Evolutionary conservation across 345 rosid species (phyloP).

Genomic region (Excoecaria cochinchinensis): DNA sequence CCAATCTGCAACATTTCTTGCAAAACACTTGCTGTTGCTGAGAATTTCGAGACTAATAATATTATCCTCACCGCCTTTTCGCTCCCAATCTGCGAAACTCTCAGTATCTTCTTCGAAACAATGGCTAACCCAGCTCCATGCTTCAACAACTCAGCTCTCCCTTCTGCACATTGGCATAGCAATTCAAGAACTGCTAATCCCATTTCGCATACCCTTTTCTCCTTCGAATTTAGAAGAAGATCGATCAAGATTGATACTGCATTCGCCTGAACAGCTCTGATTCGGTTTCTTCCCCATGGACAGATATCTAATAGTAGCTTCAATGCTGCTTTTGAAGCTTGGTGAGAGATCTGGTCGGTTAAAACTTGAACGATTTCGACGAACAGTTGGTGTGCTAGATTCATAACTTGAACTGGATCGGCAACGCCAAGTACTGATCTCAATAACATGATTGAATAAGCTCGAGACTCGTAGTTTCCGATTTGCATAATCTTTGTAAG

Average conservation of each 20-base stretch:
- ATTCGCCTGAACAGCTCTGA: constrained; percentile 49
- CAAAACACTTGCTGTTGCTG: constrained; percentile 29
- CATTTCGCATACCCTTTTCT: constrained; percentile 43
- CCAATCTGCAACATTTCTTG: constrained; percentile 52
- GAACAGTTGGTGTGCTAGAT: constrained; percentile 33
- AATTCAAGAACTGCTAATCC: constrained; percentile 35
- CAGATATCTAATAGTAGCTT: constrained; percentile 38
- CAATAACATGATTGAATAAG: constrained; percentile 37
- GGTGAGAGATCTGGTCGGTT: constrained; percentile 46
- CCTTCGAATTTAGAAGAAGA: constrained; percentile 45
- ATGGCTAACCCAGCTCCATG: constrained; percentile 43
- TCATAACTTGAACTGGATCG: constrained; percentile 43
- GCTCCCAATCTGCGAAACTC: constrained; percentile 40
- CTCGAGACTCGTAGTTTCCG: constrained; percentile 44
- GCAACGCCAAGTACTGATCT: constrained; percentile 42
- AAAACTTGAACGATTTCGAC: constrained; percentile 37
- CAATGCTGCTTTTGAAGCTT: constrained; percentile 45
- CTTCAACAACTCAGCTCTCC: constrained; percentile 35
- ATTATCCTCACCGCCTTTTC: constrained; percentile 46
- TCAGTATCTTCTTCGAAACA: constrained; percentile 44
- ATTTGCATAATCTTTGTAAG: constrained; percentile 20
- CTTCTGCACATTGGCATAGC: constrained; percentile 46
- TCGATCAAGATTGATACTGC: constrained; percentile 36
- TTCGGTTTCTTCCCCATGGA: constrained; percentile 65
- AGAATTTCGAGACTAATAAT: constrained; percentile 33